Evolutionary conservation across 2,329 filamentous ascomycete genomes (phyloP), one percentile per base, ranked within the genome.

Genomic region (Fusarium camptoceras): DNA sequence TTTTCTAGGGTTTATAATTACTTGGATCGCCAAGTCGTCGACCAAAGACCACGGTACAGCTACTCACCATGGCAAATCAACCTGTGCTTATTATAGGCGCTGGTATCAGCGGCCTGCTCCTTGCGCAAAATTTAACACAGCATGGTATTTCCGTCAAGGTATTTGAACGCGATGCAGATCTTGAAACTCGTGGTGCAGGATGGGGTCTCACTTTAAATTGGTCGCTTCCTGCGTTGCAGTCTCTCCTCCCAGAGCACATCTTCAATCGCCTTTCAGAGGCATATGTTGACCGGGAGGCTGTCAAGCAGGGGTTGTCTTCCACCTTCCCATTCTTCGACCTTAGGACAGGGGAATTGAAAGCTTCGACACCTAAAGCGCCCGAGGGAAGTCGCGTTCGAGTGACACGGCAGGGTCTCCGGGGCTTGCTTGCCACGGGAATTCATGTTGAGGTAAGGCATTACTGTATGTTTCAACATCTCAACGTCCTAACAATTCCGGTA

Each of bases 141-240:
- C 61, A 73, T n/a, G 70, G 60, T 12, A 73, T 85, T 8, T 75
- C 81, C 7, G 86, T 83, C 70, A 81, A 76, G 28, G 79, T 89
- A 53, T 88, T 86, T 69, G 87, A 88, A 73, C 83, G 85, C n/a
- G 83, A 87, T 67, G 60, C 73, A 8, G 81, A 84, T 42, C 79
- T 85, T 43, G 79, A 77, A 59, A 81, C 81, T 28, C 85, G 83
- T 31, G 85, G 79, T 22, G 79, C 83, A 6, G 88, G 89, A 66
- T 91, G 88, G 89, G 89, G 88, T 5, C 79, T 91, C 59, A 90
- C 88, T 0, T 79, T 91, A 59, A 87, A 90, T 74, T 91, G 88
- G 88, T 87, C 86, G 7, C 81, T 90, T 12, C 81, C 84, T 0
- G 82, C 81, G 3, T 79, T 91, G 42, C 81, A 84, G 46, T 74